Base-by-base conservation (phyloP, 441 rosid species). In the Arabidopsis hybrid region DNA sequence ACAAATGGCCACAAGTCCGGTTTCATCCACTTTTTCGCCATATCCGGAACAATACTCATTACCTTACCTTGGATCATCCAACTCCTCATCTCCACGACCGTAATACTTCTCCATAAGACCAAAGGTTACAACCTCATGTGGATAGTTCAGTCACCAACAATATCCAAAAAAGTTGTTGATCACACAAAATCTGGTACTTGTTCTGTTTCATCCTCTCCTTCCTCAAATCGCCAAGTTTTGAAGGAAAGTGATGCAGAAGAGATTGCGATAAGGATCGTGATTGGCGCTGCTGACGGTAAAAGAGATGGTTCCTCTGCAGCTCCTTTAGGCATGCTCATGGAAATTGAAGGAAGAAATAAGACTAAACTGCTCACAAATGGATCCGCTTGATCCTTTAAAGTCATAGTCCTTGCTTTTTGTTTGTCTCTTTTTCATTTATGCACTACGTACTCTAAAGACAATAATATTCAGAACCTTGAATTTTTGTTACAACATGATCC, bases 91-190 rank as follows among this genome's bases (percentile, higher is more conserved):
- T 53, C 58, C 36, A 26, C 58, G 11, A 32, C 39, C 4, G 60
- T n/a, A 3, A 5, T 56, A n/a, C 12, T 32, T 4, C 42, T 56
- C 18, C 13, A 57, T 4, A 34, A 34, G 21, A n/a, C 42, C 7
- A 57, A 57, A 34, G 61, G 61, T 34, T 57, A 34, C 21, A 8
- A n/a, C 5, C 61, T 34, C 42, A 57, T 57, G 61, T 57, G 61
- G 61, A 34, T 34, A 3, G 61, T 57, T 57, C 12, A 57, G 61
- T 57, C 61, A 57, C 42, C 61, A 34, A 57, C 21, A 57, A n/a
- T 35, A 34, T 32, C 42, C 21, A 35, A 57, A 14, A 7, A n/a
- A 1, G 61, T n/a, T 34, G 26, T n/a, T 34, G 21, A 57, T 34
- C 12, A 14, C 42, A 57, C 13, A 4, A 57, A 34, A 4, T 7